These are phyloP conservation scores for Suhomyces xylopsoci DNA, from an alignment of 805 yeast species.

Conservation along the genomic window DNA sequence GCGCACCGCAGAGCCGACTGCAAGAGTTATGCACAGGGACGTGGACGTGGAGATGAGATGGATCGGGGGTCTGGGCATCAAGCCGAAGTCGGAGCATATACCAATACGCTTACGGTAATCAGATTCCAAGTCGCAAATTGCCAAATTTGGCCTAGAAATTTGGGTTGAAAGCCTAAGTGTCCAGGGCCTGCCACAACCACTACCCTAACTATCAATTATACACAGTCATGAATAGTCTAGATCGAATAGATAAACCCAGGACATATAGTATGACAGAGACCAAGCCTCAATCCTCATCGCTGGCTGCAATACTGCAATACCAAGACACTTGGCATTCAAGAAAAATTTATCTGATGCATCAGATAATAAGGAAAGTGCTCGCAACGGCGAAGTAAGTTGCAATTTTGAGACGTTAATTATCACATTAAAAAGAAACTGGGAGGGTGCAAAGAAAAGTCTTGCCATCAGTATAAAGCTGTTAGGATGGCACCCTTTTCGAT, in stretches of 20 bases:
- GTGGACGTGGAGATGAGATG: not conserved
- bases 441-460: not conserved
- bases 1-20: not conserved
- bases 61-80: not conserved
- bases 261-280: not conserved
- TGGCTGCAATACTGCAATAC: not conserved
- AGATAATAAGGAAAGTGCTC: not conserved
- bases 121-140: not conserved
- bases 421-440: not conserved
- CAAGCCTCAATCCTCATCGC: not conserved
- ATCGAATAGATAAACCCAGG: not conserved
- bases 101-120: not conserved
- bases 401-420: no score
- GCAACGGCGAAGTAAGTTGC: not conserved
- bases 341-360: not conserved
- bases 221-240: not conserved
- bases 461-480: not conserved
- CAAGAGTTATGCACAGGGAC: not conserved
- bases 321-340: not conserved
- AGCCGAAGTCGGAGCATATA: not conserved
- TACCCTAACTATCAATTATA: not conserved
- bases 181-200: not conserved
- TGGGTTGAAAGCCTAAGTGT: not conserved
- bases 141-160: not conserved
- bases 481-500: not conserved